Conservation (phyloP, 2,329 filamentous ascomycete species). For the Ophiocordyceps robertsii region DNA sequence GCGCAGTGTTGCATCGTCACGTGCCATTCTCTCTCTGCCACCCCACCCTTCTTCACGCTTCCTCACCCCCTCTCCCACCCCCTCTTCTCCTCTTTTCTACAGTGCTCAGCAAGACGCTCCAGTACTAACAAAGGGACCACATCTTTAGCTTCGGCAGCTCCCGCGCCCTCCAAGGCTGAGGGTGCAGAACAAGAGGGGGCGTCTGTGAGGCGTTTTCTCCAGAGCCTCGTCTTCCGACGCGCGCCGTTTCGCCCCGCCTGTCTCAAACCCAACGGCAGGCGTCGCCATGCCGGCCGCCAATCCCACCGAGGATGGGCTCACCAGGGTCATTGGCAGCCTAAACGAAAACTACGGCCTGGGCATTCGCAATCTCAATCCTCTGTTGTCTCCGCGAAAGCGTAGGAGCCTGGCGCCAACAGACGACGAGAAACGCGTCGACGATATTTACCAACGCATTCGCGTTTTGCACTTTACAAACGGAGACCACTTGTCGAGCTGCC, state of each 20-base stretch:
- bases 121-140: neutral
- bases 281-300: neutral
- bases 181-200: too few relatives aligned
- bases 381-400: slow-evolving; percentile 12
- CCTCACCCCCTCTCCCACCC: neutral
- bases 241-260: too few relatives aligned
- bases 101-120: neutral
- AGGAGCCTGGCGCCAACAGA: slow-evolving; percentile 1
- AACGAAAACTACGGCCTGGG: slow-evolving; percentile 13
- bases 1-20: neutral
- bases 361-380: slow-evolving; percentile 10
- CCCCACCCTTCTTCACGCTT: neutral
- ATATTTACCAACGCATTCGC: too few relatives aligned
- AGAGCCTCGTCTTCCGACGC: too few relatives aligned
- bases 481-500: too few relatives aligned
- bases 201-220: too few relatives aligned
- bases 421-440: too few relatives aligned
- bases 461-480: too few relatives aligned
- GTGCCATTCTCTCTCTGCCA: neutral
- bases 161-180: neutral
- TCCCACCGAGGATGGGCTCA: slow-evolving; percentile 5
- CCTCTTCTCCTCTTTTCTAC: neutral
- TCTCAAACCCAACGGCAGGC: neutral
- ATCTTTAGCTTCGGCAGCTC: neutral
- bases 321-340: slow-evolving; percentile 11